Evolutionary conservation across 2,329 filamentous ascomycete species (phyloP).

Genomic region (Fusarium poae): DNA sequence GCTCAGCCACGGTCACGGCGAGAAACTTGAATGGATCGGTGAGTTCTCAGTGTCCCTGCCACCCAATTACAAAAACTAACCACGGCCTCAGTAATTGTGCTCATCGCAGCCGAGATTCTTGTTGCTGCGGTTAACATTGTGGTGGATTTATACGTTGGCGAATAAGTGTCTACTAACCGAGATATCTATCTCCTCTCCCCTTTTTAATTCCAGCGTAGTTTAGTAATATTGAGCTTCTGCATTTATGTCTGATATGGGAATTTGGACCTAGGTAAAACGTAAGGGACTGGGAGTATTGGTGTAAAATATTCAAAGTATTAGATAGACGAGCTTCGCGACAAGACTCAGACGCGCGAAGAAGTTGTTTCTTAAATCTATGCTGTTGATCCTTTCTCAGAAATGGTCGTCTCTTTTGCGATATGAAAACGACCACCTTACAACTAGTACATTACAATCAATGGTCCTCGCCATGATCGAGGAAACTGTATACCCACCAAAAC

Average conservation of each 20-base stretch:
- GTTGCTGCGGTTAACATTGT: slow-evolving; percentile 95
- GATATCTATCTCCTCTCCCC: background rate
- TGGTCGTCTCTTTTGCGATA: slow-evolving; percentile 16
- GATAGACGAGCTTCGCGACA: slow-evolving; percentile 47
- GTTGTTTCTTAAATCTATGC: slow-evolving; percentile 20
- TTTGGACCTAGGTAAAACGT: background rate
- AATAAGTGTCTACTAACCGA: slow-evolving; percentile 41
- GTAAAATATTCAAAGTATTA: slow-evolving; percentile 39
- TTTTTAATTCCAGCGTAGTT: slow-evolving; percentile 12
- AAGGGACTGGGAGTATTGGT: slow-evolving; percentile 32
- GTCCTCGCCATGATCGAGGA: slow-evolving; percentile 29
- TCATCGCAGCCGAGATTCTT: slow-evolving; percentile 95
- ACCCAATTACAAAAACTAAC: slow-evolving; percentile 11
- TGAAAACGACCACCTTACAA: slow-evolving; percentile 20
- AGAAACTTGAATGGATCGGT: slow-evolving; percentile 93
- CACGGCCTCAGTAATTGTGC: slow-evolving; percentile 78
- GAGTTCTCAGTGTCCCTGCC: slow-evolving; percentile 54
- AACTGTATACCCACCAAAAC: slow-evolving; percentile 45
- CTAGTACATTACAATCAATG: slow-evolving; percentile 37
- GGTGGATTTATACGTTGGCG: slow-evolving; percentile 82
- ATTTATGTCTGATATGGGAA: slow-evolving; percentile 22
- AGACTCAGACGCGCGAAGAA: slow-evolving; percentile 22
- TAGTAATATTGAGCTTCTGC: slow-evolving; percentile 11
- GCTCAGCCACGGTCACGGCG: slow-evolving; percentile 90
- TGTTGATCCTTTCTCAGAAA: slow-evolving; percentile 25